These are phyloP conservation scores for Beauveria sp. DNA, from an alignment of 2,329 filamentous ascomycete species.

Conservation along the genomic window DNA sequence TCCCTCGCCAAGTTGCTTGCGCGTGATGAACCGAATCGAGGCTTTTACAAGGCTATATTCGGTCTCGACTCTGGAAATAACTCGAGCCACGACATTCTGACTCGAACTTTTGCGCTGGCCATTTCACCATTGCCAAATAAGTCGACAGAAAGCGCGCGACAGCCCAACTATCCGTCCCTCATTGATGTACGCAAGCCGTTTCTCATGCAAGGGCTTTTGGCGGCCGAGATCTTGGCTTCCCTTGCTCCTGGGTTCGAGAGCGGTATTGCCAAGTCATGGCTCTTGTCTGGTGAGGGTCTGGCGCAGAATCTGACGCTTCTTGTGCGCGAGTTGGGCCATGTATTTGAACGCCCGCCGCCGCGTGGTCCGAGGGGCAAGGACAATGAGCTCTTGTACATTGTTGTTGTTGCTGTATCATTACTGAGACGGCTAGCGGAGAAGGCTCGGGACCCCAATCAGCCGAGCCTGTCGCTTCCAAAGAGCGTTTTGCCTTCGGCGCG, in stretches of 20 bases:
- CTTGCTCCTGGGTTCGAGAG: constrained; percentile 65
- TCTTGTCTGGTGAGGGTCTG: constrained; percentile 77
- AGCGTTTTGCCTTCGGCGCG: constrained; percentile 60
- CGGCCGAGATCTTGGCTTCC: constrained; percentile 78
- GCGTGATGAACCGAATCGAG: constrained; percentile 85
- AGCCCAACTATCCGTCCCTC: constrained; percentile 53
- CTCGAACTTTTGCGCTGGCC: constrained; percentile 77
- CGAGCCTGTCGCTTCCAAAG: constrained; percentile 44
- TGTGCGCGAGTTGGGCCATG: constrained; percentile 61
- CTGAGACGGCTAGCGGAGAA: constrained; percentile 64
- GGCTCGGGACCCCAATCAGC: constrained; percentile 48
- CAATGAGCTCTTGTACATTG: constrained; percentile 52
- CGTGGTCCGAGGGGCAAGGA: constrained; percentile 35
- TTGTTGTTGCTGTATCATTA: constrained; percentile 59
- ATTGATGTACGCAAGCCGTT: constrained; percentile 81
- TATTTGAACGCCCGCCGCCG: constrained; percentile 41
- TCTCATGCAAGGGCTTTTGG: constrained; percentile 84
- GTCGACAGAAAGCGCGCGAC: constrained; percentile 41
- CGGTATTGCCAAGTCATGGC: constrained; percentile 68
- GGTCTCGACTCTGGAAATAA: constrained; percentile 56
- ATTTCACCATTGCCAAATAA: constrained; percentile 77
- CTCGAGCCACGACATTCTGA: constrained; percentile 71
- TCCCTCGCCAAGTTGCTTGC: constrained; percentile 86
- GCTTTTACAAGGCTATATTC: constrained; percentile 77
- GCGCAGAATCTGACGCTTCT: constrained; percentile 71